Base-by-base conservation (phyloP, 2,329 filamentous ascomycete species). In the Phaeosphaeriaceae sp. region DNA sequence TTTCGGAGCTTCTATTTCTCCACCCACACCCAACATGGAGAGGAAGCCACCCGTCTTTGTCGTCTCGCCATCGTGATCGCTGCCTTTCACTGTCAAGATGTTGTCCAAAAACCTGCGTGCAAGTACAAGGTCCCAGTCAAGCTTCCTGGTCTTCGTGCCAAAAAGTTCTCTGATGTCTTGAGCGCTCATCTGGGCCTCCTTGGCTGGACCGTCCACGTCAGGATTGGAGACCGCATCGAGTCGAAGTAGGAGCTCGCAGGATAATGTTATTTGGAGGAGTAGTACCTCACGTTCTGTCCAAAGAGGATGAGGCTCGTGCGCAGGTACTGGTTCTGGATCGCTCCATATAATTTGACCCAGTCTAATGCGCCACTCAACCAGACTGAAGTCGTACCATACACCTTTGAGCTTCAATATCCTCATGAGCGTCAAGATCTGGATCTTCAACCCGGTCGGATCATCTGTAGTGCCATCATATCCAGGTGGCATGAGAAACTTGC, bases 291-390 rank as follows among this genome's bases (percentile, higher is more conserved):
- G 78, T 59, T 85, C 82, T 31, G 69, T 72, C 62, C 74, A 76
- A 13, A 75, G 36, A 11, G 63, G 62, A 11, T 54, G 54, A 1
- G 61, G n/a, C 2, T 69, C 58, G 54, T 72, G 48, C 55, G 76
- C 60, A 58, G 58, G 41, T 13, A 57, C 42, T 7, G 62, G 33
- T 17, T 74, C 69, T 9, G 62, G 59, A 41, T 74, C 70, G 17
- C 84, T 88, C 89, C 89, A 92, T 1, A 92, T 76, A 44, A 92
- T 83, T 75, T 91, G 89, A 7, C 90, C 90, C 1, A 92, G 80
- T 13, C 89, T 83, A 57, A 92, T 89, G 40, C 90, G 84, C 89
- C 89, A 92, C 71, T 92, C 89, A 7, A 92, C 87, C 31, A 88
- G 83, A 20, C 88, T 89, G 63, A 92, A 90, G 74, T 92, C 89